A percentile compares a stretch with the other conserved stretches of the same genome.
Conservation (phyloP, 2,329 filamentous ascomycete genomes). For the Chalaropsis ovoidea region DNA sequence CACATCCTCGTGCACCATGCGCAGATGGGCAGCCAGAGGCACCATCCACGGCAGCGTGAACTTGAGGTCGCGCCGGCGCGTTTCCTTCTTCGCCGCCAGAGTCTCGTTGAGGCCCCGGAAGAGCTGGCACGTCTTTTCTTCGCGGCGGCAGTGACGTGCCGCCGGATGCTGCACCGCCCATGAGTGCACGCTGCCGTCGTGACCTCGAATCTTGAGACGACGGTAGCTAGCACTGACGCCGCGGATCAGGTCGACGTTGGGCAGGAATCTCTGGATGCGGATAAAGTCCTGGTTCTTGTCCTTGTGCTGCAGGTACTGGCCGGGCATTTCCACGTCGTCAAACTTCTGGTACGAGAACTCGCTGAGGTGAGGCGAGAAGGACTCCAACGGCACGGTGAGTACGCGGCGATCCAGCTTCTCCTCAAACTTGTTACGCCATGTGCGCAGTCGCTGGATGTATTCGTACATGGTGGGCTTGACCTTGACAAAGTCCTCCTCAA, state of each 20-base stretch:
- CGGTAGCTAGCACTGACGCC: conserved; percentile 86
- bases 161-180: conserved; percentile 96
- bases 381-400: conserved; percentile 64
- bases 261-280: conserved; percentile 90
- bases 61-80: conserved; percentile 80
- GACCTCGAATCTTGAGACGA: conserved; percentile 87
- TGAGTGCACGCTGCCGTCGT: conserved; percentile 92
- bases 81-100: conserved; percentile 86
- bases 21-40: conserved; percentile 84
- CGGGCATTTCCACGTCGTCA: conserved; percentile 94
- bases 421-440: conserved; percentile 96
- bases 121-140: conserved; percentile 89
- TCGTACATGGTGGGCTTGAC: conserved; percentile 96
- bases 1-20: conserved; percentile 89
- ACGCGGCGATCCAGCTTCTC: conserved; percentile 86
- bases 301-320: conserved; percentile 92
- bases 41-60: conserved; percentile 96
- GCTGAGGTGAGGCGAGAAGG: conserved; percentile 80
- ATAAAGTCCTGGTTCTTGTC: conserved; percentile 99
- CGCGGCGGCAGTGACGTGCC: conserved; percentile 78
- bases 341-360: conserved; percentile 98
- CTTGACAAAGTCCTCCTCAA: conserved; percentile 92
- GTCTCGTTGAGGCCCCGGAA: conserved; percentile 97
- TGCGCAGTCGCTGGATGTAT: conserved; percentile 92
- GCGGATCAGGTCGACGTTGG: conserved; percentile 85